Percentiles rank a stretch among this genome's conserved stretches.
Conservation (phyloP, 78 protist species). For the Dictyostelium firmibasis region DNA sequence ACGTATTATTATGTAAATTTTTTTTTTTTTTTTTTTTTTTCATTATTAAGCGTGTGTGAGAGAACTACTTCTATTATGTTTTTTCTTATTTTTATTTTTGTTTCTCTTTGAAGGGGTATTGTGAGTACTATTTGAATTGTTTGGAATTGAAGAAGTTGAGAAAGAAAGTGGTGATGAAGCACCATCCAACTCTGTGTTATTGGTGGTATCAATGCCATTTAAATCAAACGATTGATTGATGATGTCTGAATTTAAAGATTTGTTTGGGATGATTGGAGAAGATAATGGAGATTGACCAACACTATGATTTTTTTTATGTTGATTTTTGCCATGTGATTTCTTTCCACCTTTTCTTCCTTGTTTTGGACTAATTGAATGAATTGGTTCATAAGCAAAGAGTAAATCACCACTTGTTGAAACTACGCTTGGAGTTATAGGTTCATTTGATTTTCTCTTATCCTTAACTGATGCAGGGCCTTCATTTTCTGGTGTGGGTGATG, state of each 20-base stretch:
- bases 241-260: background rate
- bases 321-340: background rate
- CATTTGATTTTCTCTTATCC: background rate
- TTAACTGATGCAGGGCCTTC: background rate
- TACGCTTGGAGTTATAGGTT: background rate
- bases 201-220: background rate
- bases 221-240: background rate
- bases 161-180: constrained; percentile 11
- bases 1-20: background rate
- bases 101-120: background rate
- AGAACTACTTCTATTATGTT: constrained; percentile 31
- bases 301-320: constrained; percentile 1
- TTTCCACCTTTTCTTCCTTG: constrained; percentile 39
- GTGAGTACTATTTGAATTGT: background rate
- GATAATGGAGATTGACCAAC: background rate
- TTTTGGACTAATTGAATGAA: background rate
- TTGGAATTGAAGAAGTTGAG: background rate
- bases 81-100: background rate
- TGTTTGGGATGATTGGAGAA: background rate
- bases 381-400: constrained; percentile 12
- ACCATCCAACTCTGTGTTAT: background rate
- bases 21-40: background rate
- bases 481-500: background rate
- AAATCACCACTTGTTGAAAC: constrained; percentile 17
- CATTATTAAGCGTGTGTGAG: background rate